A percentile compares a stretch with the other conserved stretches of the same genome.
Evolutionary conservation across 257 asterid genomes (phyloP).

Genomic region (Primulina eburnea): DNA sequence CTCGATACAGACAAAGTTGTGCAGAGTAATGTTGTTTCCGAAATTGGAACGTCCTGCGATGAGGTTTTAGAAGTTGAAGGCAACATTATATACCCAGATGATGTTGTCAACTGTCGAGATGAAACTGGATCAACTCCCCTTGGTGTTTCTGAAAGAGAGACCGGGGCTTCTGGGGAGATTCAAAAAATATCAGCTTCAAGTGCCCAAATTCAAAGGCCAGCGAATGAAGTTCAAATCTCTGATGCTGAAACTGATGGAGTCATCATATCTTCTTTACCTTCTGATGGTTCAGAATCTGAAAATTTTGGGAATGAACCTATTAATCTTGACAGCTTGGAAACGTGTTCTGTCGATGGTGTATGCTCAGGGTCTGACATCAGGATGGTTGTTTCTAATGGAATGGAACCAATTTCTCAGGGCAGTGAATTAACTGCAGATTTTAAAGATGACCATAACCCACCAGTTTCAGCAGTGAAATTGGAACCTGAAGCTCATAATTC

Average conservation of each 20-base stretch:
- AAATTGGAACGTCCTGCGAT: conserved; percentile 27
- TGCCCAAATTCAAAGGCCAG: conserved; percentile 14
- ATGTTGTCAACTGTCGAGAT: conserved; percentile 19
- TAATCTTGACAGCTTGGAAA: conserved; percentile 10
- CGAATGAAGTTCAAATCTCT: conserved; percentile 24
- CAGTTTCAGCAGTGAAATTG: conserved; percentile 34
- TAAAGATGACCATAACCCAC: conserved; percentile 26
- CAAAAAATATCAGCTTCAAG: conserved; percentile 27
- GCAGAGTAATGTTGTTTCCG: conserved; percentile 17
- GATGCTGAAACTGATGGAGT: conserved; percentile 25
- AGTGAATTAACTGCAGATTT: conserved; percentile 24
- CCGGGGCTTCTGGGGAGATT: conserved; percentile 27
- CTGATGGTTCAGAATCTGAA: conserved; percentile 28
- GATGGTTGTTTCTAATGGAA: conserved; percentile 18
- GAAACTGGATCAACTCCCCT: conserved; percentile 21
- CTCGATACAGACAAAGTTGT: conserved; percentile 24
- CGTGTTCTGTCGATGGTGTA: conserved; percentile 15
- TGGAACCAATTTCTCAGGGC: conserved; percentile 22
- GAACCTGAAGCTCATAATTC: conserved; percentile 32
- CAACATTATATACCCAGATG: conserved; percentile 26
- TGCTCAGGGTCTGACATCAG: conserved; percentile 23
- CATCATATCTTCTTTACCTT: conserved; percentile 22
- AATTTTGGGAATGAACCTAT: conserved; percentile 19
- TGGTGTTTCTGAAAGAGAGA: conserved; percentile 22
- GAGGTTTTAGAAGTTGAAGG: conserved; percentile 27